phyloP scores from a whole-genome alignment of 805 yeast species.

The Kockiozyma suomiensis region DNA sequence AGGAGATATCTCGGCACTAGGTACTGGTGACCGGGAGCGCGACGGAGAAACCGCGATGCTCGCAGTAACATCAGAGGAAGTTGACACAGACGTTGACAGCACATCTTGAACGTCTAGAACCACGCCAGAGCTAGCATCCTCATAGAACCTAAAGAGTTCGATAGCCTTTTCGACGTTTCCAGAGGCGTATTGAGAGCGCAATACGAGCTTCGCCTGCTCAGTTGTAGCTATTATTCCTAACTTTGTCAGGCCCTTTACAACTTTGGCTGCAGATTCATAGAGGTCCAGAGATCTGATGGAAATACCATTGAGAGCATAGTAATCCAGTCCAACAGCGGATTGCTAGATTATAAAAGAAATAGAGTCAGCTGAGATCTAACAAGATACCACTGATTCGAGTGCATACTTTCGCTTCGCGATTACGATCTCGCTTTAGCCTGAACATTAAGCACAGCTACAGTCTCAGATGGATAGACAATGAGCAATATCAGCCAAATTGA shows the following conservation, averaged over 20 bases:
- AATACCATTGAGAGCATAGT: conserved; percentile 11
- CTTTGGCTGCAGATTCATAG: background rate
- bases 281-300: conserved; percentile 10
- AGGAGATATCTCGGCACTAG: background rate
- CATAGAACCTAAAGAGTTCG: conserved; percentile 24
- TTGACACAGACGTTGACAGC: background rate
- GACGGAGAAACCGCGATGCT: background rate
- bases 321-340: conserved; percentile 18
- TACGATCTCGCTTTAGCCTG: conserved; percentile 11
- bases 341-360: background rate
- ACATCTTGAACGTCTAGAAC: conserved; percentile 31
- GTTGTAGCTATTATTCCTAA: conserved; percentile 13
- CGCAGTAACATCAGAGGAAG: background rate
- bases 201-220: conserved; percentile 21
- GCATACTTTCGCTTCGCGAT: conserved; percentile 5
- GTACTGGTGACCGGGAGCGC: conserved; percentile 1
- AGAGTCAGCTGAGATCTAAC: background rate
- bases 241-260: conserved; percentile 6
- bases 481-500: no score
- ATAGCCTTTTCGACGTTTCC: conserved; percentile 24
- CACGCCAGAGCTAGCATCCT: conserved; percentile 31
- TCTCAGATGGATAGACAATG: no score
- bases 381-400: no score
- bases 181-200: conserved; percentile 26
- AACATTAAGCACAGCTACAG: conserved; percentile 1